Conservation (phyloP, 2,329 filamentous ascomycete species). For the Colletotrichum tamarilloi region DNA sequence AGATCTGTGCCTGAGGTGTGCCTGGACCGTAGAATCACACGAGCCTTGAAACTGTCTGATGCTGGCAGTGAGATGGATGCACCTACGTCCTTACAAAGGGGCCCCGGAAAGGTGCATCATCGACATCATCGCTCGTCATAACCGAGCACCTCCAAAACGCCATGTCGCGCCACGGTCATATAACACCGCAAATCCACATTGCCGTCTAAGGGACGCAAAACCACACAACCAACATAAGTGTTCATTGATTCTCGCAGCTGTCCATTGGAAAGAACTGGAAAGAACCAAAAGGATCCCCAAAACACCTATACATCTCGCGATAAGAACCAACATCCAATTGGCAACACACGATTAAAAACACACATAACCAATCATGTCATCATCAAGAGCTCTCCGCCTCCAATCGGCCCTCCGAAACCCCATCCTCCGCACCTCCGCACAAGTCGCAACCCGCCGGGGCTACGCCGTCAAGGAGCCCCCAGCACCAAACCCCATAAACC, state of each 20-base stretch:
- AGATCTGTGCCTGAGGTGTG: neutral
- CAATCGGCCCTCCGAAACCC: neutral
- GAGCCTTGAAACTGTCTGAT: neutral
- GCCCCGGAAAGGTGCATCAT: neutral
- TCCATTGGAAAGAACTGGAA: too few relatives aligned
- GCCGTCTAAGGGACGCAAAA: neutral
- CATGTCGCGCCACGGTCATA: neutral
- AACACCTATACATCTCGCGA: too few relatives aligned
- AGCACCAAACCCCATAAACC: neutral
- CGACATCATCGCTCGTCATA: slow-evolving; percentile 25
- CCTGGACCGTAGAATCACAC: neutral
- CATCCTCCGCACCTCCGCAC: neutral
- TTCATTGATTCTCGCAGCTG: too few relatives aligned
- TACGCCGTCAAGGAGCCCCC: neutral
- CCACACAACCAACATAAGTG: too few relatives aligned
- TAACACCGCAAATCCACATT: neutral
- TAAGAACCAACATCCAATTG: too few relatives aligned
- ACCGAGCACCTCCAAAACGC: neutral
- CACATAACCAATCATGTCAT: neutral
- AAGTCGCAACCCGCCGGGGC: neutral
- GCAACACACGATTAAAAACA: too few relatives aligned
- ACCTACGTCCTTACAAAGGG: neutral
- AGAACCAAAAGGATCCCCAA: too few relatives aligned
- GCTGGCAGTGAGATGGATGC: neutral
- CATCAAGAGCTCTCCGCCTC: neutral